Base-by-base conservation (phyloP, 78 protist genomes). In the Dictyostelium purpureum region DNA sequence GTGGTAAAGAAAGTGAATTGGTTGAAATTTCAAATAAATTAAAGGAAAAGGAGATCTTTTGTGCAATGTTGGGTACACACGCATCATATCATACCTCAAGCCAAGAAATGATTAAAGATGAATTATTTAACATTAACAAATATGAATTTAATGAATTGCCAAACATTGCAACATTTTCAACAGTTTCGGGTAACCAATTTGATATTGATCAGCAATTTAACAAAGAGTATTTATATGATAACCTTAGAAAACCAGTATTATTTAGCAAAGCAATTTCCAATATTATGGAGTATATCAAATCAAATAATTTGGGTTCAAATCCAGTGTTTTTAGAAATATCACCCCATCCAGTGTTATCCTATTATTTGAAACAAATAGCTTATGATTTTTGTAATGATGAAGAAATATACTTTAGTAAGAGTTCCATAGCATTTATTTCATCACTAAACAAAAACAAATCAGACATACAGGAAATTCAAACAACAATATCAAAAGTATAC, bases 271-370 rank as follows among this genome's bases (percentile, higher is more conserved):
- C 89, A 65, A 47, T 80, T 49, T 2, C 10, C 4, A 83, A 83
- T 71, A 42, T 83, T n/a, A 57, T 35, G 35, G 38, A n/a, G 10
- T 45, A 71, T 9, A 76, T 54, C 21, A 35, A 16, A 52, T 3
- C 0, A 40, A 76, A 33, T 57, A 76, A 76, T 35, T 35, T 57
- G 6, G 67, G 67, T 57, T 35, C 19, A 24, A 35, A 24, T 18
- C 37, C 49, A 33, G 31, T 66, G 7, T 88, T 75, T 28, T 21
- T 88, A 18, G 93, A 88, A 26, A 88, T 88, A 2, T 12, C 93
- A 54, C 82, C 93, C 35, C 93, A 88, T 56, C 81, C 93, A 38
- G 70, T 66, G 16, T 33, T 88, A 4, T 77, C 87, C 28, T 14
- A 3, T 21, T 75, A 40, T 14, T 26, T 79, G 24, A 74, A 65